These are phyloP conservation scores for Elymus sibiricus DNA, from an alignment of 176 grass and related monocot genomes.

Conservation along the genomic window DNA sequence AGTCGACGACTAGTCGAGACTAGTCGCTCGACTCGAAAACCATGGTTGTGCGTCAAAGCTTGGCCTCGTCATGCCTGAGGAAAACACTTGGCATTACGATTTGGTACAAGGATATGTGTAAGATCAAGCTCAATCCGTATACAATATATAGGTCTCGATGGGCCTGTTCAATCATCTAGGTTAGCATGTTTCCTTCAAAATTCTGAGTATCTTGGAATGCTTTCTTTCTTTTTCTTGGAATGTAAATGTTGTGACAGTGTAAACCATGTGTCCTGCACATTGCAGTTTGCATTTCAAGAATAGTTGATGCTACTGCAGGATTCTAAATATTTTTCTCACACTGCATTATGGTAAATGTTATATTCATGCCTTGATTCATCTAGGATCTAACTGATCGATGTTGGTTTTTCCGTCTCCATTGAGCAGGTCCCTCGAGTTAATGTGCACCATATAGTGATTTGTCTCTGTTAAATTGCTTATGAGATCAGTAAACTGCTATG, in stretches of 20 bases:
- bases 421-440: conserved; percentile 14
- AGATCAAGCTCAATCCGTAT: too few relatives aligned
- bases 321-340: neutral
- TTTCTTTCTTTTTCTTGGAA: neutral
- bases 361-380: neutral
- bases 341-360: neutral
- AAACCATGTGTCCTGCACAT: neutral
- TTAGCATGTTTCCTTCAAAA: neutral
- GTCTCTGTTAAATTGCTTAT: conserved; percentile 3
- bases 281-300: neutral
- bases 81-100: neutral
- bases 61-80: neutral
- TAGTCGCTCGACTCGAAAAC: too few relatives aligned
- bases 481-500: conserved; percentile 24
- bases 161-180: too few relatives aligned
- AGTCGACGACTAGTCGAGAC: too few relatives aligned
- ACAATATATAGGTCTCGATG: too few relatives aligned
- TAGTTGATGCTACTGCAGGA: neutral
- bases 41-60: neutral
- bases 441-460: neutral
- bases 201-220: neutral
- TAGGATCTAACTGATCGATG: neutral
- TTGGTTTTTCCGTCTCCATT: neutral
- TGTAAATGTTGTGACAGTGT: neutral
- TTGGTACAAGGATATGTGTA: too few relatives aligned